A percentile compares a stretch with the other conserved stretches of the same genome.
phyloP scores from a whole-genome alignment of 805 yeast genomes.

The Saccharomycopsis lassenensis region DNA sequence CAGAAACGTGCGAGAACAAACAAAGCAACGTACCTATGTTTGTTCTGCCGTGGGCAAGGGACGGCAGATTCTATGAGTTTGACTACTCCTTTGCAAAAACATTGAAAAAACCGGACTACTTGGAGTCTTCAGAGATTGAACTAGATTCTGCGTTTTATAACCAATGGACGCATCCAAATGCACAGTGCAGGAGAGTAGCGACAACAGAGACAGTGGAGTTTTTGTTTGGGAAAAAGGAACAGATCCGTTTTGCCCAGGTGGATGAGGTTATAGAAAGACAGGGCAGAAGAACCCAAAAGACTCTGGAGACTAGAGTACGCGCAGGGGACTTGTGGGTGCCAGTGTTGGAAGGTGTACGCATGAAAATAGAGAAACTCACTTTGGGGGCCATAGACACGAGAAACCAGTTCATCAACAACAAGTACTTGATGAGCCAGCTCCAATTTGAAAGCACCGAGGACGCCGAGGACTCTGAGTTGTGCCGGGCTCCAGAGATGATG shows the following conservation, averaged over 20 bases:
- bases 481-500: constrained; percentile 13
- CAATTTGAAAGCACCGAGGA: background rate
- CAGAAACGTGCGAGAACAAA: constrained; percentile 14
- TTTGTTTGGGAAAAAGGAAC: constrained; percentile 19
- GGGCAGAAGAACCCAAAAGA: constrained; percentile 1
- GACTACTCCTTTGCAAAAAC: constrained; percentile 32
- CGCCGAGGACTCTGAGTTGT: background rate
- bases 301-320: background rate
- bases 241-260: constrained; percentile 11
- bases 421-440: constrained; percentile 7
- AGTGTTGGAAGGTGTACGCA: constrained; percentile 31
- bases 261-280: constrained; percentile 4
- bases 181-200: constrained; percentile 18
- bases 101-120: constrained; percentile 33
- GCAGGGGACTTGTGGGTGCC: constrained; percentile 25
- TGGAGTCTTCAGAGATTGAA: constrained; percentile 21
- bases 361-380: constrained; percentile 35
- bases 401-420: constrained; percentile 26
- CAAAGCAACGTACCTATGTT: constrained; percentile 15
- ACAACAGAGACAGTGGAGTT: constrained; percentile 24
- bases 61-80: constrained; percentile 33
- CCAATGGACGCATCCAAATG: constrained; percentile 21
- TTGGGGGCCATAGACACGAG: constrained; percentile 31
- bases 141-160: constrained; percentile 25
- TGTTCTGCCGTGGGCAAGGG: constrained; percentile 30